A percentile compares a stretch with the other conserved stretches of the same genome.
Conservation (phyloP, 129 eudicot species). For the Sambucus nigra region DNA sequence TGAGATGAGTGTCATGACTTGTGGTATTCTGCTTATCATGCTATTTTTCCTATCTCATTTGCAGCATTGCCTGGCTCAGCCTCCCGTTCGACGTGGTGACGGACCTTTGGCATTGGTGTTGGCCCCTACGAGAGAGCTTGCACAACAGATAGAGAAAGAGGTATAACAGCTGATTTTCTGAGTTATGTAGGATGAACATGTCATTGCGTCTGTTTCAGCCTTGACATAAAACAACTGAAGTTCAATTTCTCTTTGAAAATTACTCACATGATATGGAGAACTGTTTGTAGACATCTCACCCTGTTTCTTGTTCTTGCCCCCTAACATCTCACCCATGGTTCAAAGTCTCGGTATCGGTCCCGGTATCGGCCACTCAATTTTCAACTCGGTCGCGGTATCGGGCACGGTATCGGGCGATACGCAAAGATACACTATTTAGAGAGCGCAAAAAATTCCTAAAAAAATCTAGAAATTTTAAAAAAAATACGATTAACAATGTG, state of each 20-base stretch:
- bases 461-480: too few species aligned
- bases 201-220: neutral
- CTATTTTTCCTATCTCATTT: conserved; percentile 7
- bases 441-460: too few species aligned
- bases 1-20: conserved; percentile 2
- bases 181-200: conserved; percentile 2
- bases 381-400: too few species aligned
- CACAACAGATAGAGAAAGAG: conserved; percentile 91
- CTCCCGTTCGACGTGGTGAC: conserved; percentile 72
- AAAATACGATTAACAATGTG: too few species aligned
- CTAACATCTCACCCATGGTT: neutral
- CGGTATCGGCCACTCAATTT: too few species aligned
- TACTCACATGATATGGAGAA: neutral
- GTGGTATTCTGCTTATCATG: neutral
- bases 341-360: too few species aligned
- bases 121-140: conserved; percentile 94
- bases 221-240: conserved; percentile 3
- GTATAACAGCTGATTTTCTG: conserved; percentile 29
- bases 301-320: neutral
- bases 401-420: too few species aligned
- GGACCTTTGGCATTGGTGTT: conserved; percentile 84
- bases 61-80: conserved; percentile 81
- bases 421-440: too few species aligned
- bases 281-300: neutral
- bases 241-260: neutral